These are phyloP conservation scores for Chaetomium tenue DNA, from an alignment of 495 filamentous ascomycete genomes.

Conservation along the genomic window DNA sequence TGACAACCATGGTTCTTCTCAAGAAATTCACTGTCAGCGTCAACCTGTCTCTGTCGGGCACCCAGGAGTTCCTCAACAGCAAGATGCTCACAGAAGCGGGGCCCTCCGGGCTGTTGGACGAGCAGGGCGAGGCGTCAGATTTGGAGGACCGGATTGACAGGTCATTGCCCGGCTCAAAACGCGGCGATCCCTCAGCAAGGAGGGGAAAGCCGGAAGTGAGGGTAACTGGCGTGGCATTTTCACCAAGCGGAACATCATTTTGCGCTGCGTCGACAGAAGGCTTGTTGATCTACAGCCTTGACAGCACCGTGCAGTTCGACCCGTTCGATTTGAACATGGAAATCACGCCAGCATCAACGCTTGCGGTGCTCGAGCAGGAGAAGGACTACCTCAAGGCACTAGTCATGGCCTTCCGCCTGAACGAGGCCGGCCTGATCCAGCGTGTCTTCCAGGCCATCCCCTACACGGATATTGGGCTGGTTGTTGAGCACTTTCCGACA, in stretches of 20 bases:
- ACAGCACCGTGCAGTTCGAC: constrained; percentile 78
- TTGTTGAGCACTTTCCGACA: constrained; percentile 73
- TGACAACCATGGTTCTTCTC: constrained; percentile 79
- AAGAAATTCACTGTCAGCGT: constrained; percentile 93
- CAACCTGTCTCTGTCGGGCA: constrained; percentile 90
- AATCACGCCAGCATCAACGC: constrained; percentile 79
- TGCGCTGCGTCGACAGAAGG: constrained; percentile 95
- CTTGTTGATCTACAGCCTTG: constrained; percentile 85
- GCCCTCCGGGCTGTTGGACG: constrained; percentile 75
- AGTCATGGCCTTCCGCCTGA: constrained; percentile 94
- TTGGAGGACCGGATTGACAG: constrained; percentile 78
- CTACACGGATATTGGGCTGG: constrained; percentile 67
- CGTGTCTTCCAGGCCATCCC: constrained; percentile 84
- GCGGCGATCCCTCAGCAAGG: constrained; percentile 74
- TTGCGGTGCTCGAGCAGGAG: constrained; percentile 68
- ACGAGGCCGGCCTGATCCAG: constrained; percentile 71
- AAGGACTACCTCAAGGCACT: constrained; percentile 85
- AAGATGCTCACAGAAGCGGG: constrained; percentile 87
- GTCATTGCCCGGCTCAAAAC: constrained; percentile 81
- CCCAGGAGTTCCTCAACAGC: constrained; percentile 94
- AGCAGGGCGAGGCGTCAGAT: constrained; percentile 84
- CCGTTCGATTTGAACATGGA: constrained; percentile 93
- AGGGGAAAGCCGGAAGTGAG: constrained; percentile 77
- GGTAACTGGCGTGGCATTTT: constrained; percentile 82
- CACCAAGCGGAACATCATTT: constrained; percentile 83